Evolutionary conservation across 2,329 filamentous ascomycete genomes (phyloP).

Genomic region (Verticillium nubilum): DNA sequence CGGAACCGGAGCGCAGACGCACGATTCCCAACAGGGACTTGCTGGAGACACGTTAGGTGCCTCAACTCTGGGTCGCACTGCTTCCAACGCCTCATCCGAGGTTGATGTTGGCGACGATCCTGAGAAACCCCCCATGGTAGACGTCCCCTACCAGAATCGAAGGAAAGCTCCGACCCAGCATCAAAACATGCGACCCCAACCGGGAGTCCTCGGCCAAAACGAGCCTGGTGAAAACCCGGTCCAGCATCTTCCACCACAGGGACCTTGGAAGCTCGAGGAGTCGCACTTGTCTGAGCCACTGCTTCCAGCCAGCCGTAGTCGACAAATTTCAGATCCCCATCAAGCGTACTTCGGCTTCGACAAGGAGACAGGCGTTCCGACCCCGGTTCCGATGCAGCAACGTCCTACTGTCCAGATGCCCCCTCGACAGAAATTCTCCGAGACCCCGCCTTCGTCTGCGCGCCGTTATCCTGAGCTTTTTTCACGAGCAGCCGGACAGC

Average conservation of each 20-base stretch:
- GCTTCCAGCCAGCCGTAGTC: slow-evolving; percentile 15
- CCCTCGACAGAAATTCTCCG: slow-evolving; percentile 21
- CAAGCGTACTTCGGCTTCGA: slow-evolving; percentile 37
- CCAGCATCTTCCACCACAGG: slow-evolving; percentile 34
- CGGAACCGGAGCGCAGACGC: not conserved
- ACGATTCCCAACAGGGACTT: not conserved
- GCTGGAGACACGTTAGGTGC: not conserved
- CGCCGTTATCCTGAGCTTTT: slow-evolving; percentile 45
- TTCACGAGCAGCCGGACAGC: slow-evolving; percentile 11
- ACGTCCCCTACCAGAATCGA: slow-evolving; percentile 1
- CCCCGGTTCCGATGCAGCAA: slow-evolving; percentile 9
- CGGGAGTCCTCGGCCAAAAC: not conserved
- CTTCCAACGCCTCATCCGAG: not conserved
- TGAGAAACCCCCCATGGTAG: not conserved
- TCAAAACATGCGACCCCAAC: slow-evolving; percentile 18
- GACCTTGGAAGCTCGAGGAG: slow-evolving; percentile 49
- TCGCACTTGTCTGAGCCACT: slow-evolving; percentile 49
- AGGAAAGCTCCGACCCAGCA: slow-evolving; percentile 2
- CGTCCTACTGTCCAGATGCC: slow-evolving; percentile 12
- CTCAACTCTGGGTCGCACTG: not conserved
- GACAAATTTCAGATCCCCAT: slow-evolving; percentile 21
- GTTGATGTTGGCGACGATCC: slow-evolving; percentile 1
- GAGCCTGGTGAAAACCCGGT: slow-evolving; percentile 25
- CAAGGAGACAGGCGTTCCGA: slow-evolving; percentile 41
- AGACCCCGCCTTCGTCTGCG: slow-evolving; percentile 45